Evolutionary conservation across 306 rosid genomes (phyloP), one percentile per base, ranked within the genome.

Genomic region (Trifolium fragiferum): DNA sequence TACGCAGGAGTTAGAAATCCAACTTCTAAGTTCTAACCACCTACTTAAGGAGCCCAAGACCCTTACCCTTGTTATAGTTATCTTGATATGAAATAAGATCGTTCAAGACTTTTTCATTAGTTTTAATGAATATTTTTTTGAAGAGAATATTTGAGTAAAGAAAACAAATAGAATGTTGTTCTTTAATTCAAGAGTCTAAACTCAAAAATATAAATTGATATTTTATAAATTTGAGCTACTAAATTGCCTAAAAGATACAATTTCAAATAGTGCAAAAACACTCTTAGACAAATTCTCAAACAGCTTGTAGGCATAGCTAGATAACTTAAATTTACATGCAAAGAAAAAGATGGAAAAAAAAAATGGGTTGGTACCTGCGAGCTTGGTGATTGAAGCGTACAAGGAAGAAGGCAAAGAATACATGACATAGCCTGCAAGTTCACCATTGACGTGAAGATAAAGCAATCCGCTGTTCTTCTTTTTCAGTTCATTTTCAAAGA

Each of bases 401-500:
- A 91, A 68, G 50, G 98, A 91, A 81, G 96, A 91, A 72, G 97
- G 92, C 93, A 92, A 86, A 12, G 96, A 89, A 70, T 81, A 91
- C 97, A 93, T 89, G 81, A 78, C 90, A 74, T 91, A 93, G 81
- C 88, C 97, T 4, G 78, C 87, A 70, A 93, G 84, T 75, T 87
- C 75, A 8, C 84, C 90, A 68, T 87, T 82, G 0, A 77, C 50
- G 6, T 82, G 84, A 50, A 85, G 51, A 75, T 87, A 93, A 67
- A 91, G 92, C 92, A 91, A 75, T 1, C 96, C 96, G 27, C 68
- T 62, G 81, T 91, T 93, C 80, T 87, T 89, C 85, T 89, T 91
- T 78, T 66, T 76, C 11, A 93, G 76, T 62, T 93, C 95, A 41
- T 84, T 79, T 8, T 91, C 85, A 68, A 91, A 91, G 84, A 85